Base-by-base conservation (phyloP, 306 rosid genomes). In the Nissolia schottii region DNA sequence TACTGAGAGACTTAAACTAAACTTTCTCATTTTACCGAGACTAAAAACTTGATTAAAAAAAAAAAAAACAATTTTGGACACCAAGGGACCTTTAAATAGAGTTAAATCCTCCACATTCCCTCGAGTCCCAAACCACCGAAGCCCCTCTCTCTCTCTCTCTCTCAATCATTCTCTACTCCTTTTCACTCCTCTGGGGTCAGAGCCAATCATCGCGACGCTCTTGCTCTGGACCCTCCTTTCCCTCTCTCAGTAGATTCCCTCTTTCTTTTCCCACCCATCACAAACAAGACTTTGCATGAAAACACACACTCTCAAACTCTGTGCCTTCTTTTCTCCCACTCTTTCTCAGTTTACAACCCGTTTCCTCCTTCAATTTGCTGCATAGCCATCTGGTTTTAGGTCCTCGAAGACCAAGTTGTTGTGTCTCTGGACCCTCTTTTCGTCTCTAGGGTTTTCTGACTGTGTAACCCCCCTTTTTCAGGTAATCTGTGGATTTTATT, bases 121-220 rank as follows among this genome's bases (percentile, higher is more conserved):
- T 40, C 51, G 55, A 64, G 40, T n/a, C 74, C 54, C 67, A 41
- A 59, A 29, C 22, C 51, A 3, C 79, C 41, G 67, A 62, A 62
- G 56, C 77, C 63, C 3, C 14, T 34, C 0, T 38, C 16, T 38
- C 29, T 37, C 50, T 73, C 82, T 75, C 80, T 78, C 82, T 70
- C 87, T 79, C 84, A 88, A 88, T 91, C 92, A 91, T 83, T 88
- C 87, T 86, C 86, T 71, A 78, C 78, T 64, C 11, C 75, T 64
- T 81, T 88, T 84, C 83, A 62, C 79, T 73, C 62, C 70, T 54
- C 45, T 69, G 78, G 76, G 75, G 84, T 67, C 55, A 51, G 73
- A 65, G 41, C 85, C 91, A 87, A 89, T 91, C 93, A 85, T 89
- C 85, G 41, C 50, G 51, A 24, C 77, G 66, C 56, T 67, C 83